These are phyloP conservation scores for Penicillium verhagenii DNA, from an alignment of 495 filamentous ascomycete species.

Conservation along the genomic window DNA sequence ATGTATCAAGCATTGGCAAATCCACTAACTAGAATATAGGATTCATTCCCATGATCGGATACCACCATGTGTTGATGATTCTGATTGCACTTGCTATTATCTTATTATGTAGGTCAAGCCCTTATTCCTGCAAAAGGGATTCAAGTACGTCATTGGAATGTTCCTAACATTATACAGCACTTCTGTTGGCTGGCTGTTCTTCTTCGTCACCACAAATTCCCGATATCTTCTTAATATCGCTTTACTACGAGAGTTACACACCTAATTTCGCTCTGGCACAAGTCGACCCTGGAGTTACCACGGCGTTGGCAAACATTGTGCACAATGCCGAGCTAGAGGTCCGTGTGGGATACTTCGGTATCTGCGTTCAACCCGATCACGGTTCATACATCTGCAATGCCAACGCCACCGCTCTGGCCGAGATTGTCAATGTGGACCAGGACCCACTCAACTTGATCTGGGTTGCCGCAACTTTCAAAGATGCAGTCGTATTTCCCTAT, in stretches of 20 bases:
- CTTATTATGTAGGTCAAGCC: constrained; percentile 75
- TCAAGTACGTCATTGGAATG: constrained; percentile 14
- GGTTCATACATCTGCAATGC: constrained; percentile 66
- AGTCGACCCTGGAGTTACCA: constrained; percentile 77
- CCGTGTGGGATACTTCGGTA: constrained; percentile 71
- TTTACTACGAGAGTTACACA: constrained; percentile 65
- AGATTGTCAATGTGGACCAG: constrained; percentile 62
- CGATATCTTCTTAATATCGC: constrained; percentile 66
- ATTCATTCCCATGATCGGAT: constrained; percentile 91
- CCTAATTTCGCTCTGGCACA: constrained; percentile 67
- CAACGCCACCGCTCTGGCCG: constrained; percentile 64
- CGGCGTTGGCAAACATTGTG: constrained; percentile 64
- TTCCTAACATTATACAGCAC: constrained; percentile 44
- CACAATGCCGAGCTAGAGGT: constrained; percentile 62
- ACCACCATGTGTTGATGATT: constrained; percentile 98
- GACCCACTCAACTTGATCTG: constrained; percentile 71
- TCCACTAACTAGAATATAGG: constrained; percentile 48
- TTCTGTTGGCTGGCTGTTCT: constrained; percentile 67
- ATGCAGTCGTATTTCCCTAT: constrained; percentile 69
- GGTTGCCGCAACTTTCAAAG: constrained; percentile 71
- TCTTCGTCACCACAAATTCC: constrained; percentile 68
- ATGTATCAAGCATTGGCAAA: not conserved
- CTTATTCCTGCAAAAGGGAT: not conserved
- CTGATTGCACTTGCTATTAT: constrained; percentile 93
- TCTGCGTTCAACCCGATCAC: constrained; percentile 62